These are phyloP conservation scores for Claviceps pazoutovae DNA, from an alignment of 2,329 filamentous ascomycete species.

Conservation along the genomic window DNA sequence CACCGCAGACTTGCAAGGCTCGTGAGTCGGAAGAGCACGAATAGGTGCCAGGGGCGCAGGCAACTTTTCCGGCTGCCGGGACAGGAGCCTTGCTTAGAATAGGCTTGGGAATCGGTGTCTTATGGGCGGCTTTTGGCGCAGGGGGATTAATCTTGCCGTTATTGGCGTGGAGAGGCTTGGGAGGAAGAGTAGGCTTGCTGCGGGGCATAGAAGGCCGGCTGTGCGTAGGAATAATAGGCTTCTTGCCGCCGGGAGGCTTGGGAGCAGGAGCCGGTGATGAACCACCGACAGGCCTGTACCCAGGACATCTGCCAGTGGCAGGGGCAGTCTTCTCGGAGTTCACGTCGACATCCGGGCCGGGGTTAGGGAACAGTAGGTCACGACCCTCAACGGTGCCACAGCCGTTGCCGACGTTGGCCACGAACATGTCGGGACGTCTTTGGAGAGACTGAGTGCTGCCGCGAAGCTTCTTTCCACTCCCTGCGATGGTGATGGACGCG, in stretches of 20 bases:
- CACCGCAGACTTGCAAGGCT: constrained; percentile 2
- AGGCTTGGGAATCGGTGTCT: neutral
- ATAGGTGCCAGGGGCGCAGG: neutral
- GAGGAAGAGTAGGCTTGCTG: neutral
- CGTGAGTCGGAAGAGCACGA: neutral
- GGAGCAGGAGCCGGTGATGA: neutral
- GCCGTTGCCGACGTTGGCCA: constrained; percentile 50
- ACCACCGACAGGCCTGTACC: neutral
- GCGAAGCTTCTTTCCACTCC: constrained; percentile 13
- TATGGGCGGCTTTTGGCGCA: neutral
- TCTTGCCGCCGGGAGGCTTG: neutral
- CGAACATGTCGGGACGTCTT: constrained; percentile 52
- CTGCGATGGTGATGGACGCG: constrained; percentile 50
- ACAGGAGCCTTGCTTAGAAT: neutral
- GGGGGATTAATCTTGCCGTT: neutral
- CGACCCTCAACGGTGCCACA: constrained; percentile 44
- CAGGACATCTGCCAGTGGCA: constrained; percentile 20
- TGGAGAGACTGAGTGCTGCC: constrained; percentile 30
- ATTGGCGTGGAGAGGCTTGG: neutral
- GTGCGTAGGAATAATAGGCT: neutral
- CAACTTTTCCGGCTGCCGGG: neutral
- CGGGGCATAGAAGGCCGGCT: neutral
- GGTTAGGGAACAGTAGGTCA: constrained; percentile 51
- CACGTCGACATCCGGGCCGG: constrained; percentile 40
- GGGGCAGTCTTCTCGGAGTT: constrained; percentile 21